Evolutionary conservation across 2,329 filamentous ascomycete species (phyloP).

Genomic region (Podosphaera fusca): DNA sequence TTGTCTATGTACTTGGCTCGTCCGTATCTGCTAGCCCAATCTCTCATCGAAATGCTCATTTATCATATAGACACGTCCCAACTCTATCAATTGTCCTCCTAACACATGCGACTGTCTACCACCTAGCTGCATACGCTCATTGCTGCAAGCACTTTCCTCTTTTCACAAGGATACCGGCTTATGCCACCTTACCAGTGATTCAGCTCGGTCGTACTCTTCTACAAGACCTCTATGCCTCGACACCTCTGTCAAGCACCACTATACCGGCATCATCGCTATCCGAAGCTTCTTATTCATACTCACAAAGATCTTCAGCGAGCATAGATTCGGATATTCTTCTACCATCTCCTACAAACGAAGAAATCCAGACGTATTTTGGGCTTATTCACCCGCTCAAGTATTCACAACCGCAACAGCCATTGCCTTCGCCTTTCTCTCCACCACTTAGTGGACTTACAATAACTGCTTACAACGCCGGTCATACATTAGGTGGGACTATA

Average conservation of each 20-base stretch:
- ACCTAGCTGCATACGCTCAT: constrained; percentile 83
- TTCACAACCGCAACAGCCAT: constrained; percentile 81
- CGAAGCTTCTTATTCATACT: constrained; percentile 32
- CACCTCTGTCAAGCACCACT: constrained; percentile 66
- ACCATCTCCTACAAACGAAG: constrained; percentile 55
- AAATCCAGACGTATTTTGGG: constrained; percentile 82
- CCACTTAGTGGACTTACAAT: constrained; percentile 79
- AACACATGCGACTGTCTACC: constrained; percentile 77
- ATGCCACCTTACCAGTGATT: constrained; percentile 83
- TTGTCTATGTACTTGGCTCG: neutral
- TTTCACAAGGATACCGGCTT: constrained; percentile 80
- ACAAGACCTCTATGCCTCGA: constrained; percentile 80
- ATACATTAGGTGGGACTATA: constrained; percentile 88
- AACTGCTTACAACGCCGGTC: constrained; percentile 89
- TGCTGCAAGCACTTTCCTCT: constrained; percentile 91
- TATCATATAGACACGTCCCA: constrained; percentile 47
- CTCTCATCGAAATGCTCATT: constrained; percentile 5
- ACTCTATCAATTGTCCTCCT: constrained; percentile 84
- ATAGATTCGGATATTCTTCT: constrained; percentile 30
- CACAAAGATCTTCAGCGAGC: constrained; percentile 25
- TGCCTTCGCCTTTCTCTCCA: constrained; percentile 68
- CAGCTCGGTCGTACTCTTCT: constrained; percentile 75
- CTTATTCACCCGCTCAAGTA: constrained; percentile 86
- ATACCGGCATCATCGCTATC: constrained; percentile 53
- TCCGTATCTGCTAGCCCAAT: neutral